phyloP scores from a whole-genome alignment of 768 basidiomycete genomes.

The Paxillus involutus region DNA sequence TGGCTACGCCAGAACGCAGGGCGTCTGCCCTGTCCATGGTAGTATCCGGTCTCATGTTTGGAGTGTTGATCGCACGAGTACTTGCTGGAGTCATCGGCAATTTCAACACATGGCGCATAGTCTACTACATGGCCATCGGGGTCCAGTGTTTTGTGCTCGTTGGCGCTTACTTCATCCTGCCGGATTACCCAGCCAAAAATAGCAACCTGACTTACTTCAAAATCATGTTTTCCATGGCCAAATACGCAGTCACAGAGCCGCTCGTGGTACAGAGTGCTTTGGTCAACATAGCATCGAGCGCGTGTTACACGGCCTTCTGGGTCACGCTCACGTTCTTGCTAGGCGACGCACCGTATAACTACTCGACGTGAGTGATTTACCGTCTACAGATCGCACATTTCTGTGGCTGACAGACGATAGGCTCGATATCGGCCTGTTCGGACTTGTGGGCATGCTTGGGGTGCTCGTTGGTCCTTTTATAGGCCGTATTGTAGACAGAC shows the following conservation, averaged over 20 bases:
- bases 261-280: constrained; percentile 67
- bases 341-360: constrained; percentile 71
- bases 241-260: constrained; percentile 76
- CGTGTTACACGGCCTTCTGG: constrained; percentile 65
- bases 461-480: constrained; percentile 68
- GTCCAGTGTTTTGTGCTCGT: constrained; percentile 59
- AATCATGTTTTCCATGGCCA: constrained; percentile 76
- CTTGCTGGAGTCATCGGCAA: constrained; percentile 75
- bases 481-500: constrained; percentile 65
- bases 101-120: constrained; percentile 68
- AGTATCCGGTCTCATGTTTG: constrained; percentile 65
- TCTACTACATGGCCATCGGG: constrained; percentile 78
- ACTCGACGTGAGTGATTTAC: constrained; percentile 53
- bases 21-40: constrained; percentile 79
- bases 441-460: constrained; percentile 70
- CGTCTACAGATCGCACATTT: background rate
- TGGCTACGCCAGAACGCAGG: constrained; percentile 71
- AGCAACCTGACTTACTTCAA: constrained; percentile 59
- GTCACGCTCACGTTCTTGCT: constrained; percentile 82
- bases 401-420: constrained; percentile 17
- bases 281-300: constrained; percentile 58
- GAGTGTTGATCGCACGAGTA: constrained; percentile 73
- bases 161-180: constrained; percentile 65
- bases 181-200: constrained; percentile 84
- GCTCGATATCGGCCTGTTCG: constrained; percentile 70